phyloP scores from a whole-genome alignment of 352 stramenopile genomes.

The Saprolegnia diclina region DNA sequence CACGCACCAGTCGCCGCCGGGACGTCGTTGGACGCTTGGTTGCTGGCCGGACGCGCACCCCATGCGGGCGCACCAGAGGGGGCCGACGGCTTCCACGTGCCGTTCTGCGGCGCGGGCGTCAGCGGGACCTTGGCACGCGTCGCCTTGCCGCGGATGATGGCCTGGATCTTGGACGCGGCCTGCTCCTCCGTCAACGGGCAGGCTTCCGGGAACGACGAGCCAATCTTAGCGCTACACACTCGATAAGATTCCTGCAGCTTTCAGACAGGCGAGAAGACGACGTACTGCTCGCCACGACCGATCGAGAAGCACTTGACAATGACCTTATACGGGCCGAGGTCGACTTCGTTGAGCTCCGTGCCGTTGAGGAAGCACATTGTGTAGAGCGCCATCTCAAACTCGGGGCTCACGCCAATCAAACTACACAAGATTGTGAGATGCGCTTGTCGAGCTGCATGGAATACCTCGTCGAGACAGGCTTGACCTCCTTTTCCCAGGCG shows the following conservation, averaged over 20 bases:
- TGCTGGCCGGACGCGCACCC: neutral
- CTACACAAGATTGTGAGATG: constrained; percentile 29
- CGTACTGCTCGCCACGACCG: constrained; percentile 42
- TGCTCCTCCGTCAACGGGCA: constrained; percentile 63
- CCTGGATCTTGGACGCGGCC: constrained; percentile 71
- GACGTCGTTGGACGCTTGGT: neutral
- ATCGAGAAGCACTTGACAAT: constrained; percentile 90
- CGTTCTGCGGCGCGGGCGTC: neutral
- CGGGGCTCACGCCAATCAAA: constrained; percentile 91
- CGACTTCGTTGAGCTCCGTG: constrained; percentile 80
- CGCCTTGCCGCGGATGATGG: constrained; percentile 42
- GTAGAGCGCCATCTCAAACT: constrained; percentile 97
- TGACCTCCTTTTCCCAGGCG: constrained; percentile 81
- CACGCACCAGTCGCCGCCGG: neutral
- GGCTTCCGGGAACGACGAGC: constrained; percentile 71
- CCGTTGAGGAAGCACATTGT: constrained; percentile 93
- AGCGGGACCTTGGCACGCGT: neutral
- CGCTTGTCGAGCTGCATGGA: neutral
- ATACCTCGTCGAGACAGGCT: constrained; percentile 86
- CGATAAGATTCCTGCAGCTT: constrained; percentile 27
- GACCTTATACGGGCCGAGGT: constrained; percentile 75
- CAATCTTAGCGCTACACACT: constrained; percentile 58
- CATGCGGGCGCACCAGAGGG: neutral
- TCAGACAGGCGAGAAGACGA: constrained; percentile 34
- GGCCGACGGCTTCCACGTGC: neutral